A percentile compares a stretch with the other conserved stretches of the same genome.
Conservation (phyloP, 345 rosid species). For the Hypericum androsaemum region DNA sequence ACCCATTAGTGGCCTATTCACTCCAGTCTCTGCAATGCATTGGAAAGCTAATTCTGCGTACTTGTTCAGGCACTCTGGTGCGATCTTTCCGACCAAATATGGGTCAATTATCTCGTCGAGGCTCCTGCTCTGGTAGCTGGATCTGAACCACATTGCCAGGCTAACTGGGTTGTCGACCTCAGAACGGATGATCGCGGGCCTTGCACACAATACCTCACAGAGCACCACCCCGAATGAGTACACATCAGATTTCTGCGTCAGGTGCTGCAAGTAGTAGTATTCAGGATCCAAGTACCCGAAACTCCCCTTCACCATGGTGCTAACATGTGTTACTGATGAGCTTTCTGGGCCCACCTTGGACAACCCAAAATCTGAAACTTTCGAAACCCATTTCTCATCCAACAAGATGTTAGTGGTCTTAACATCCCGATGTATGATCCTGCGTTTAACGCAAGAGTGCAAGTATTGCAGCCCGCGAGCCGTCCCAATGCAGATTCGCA, state of each 20-base stretch:
- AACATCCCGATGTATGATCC: conserved; percentile 43
- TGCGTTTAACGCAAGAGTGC: conserved; percentile 21
- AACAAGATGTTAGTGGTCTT: conserved; percentile 44
- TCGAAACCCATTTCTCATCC: conserved; percentile 45
- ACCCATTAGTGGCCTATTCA: conserved; percentile 29
- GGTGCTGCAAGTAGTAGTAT: conserved; percentile 35
- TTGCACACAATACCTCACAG: conserved; percentile 41
- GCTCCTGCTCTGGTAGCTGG: conserved; percentile 17
- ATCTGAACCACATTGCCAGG: conserved; percentile 35
- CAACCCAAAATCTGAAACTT: conserved; percentile 48
- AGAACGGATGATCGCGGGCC: conserved; percentile 23
- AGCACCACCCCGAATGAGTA: conserved; percentile 65
- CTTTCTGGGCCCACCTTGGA: conserved; percentile 33
- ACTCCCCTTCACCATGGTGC: conserved; percentile 42
- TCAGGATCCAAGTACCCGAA: no score
- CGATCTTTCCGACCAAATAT: conserved; percentile 21
- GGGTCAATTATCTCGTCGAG: conserved; percentile 35
- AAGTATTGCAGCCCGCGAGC: conserved; percentile 31
- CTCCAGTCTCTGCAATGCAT: conserved; percentile 28
- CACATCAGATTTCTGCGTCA: conserved; percentile 62
- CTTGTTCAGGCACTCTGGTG: conserved; percentile 28
- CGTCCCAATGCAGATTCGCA: conserved; percentile 37
- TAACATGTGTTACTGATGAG: conserved; percentile 31
- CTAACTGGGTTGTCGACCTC: conserved; percentile 22
- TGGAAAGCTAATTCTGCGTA: conserved; percentile 31